Evolutionary conservation across 352 stramenopile genomes (phyloP), one percentile per base, ranked within the genome.

Genomic region (Sclerospora graminicola): DNA sequence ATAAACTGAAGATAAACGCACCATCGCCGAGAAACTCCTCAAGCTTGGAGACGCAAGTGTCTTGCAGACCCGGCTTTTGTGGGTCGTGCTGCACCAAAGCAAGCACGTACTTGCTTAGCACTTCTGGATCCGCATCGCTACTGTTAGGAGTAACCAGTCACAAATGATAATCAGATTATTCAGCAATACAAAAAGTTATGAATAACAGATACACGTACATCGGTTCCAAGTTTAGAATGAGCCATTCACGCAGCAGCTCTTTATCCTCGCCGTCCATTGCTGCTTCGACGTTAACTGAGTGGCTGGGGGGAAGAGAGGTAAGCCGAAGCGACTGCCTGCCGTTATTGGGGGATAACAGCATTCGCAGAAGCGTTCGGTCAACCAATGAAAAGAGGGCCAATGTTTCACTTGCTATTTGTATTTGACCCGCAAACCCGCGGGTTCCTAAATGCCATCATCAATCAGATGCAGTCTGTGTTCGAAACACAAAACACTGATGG

Each of bases 81-180:
- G 79, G 82, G 42, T 93, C 64, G 50, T 82, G 85, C 63, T 90
- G 78, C 48, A 93, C 74, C 27, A 93, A 55, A 35, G 82, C 82
- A 14, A 91, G 49, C 29, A 93, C 79, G 49, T 93, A 93, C 49
- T 93, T 93, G 50, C 76, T 89, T 50, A 93, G 45, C 36, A 93
- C 82, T 16, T 87, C 78, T 1, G 82, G 82, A 51, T 93, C 82
- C 1, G 82, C 82, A 29, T 93, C 82, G 44, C 82, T 90, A 45
- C 81, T 93, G 19, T 42, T 45, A 35, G 30, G 11, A 14, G 14
- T 15, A 14, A 8, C 30, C 23, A 45, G 20, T 27, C 7, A 48
- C 15, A 39, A 0, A 39, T n/a, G 7, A 24, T 15, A 35, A 20
- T 16, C n/a, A 35, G 18, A 20, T 35, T 20, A 18, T 35, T 5